phyloP scores from a whole-genome alignment of 768 basidiomycete species.

The Pleurotus pulmonarius region DNA sequence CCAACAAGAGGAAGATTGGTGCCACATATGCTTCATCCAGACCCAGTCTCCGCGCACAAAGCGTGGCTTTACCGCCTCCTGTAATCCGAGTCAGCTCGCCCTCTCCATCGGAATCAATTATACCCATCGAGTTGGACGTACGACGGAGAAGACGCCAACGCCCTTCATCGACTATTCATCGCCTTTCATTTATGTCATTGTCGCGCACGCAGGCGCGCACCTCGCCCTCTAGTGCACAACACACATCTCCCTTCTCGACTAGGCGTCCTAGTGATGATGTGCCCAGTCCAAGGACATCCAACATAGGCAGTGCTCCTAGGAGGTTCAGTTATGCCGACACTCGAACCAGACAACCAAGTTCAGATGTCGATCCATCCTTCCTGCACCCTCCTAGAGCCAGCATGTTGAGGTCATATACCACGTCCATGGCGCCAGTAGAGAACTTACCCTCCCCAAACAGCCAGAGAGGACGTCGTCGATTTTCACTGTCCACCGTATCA shows the following conservation, averaged over 20 bases:
- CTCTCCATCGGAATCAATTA: not conserved
- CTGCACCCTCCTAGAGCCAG: not conserved
- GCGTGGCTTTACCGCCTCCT: not conserved
- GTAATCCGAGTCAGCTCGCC: conserved; percentile 1
- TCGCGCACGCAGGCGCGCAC: conserved; percentile 1
- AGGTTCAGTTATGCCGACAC: conserved; percentile 1
- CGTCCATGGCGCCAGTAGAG: not conserved
- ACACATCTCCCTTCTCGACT: not conserved
- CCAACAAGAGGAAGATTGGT: too few species aligned
- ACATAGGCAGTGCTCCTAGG: not conserved
- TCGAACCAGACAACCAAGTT: not conserved
- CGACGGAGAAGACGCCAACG: not conserved
- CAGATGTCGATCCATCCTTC: not conserved
- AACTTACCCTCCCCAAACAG: conserved; percentile 1
- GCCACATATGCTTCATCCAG: not conserved
- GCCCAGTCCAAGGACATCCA: not conserved
- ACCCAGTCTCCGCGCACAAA: not conserved
- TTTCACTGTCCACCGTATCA: conserved; percentile 28
- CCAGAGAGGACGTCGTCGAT: conserved; percentile 21
- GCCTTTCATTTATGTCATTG: not conserved
- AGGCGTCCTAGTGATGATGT: not conserved
- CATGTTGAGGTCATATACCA: not conserved
- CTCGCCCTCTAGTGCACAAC: conserved; percentile 3
- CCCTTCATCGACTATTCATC: not conserved
- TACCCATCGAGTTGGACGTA: not conserved